Conservation (phyloP, 1,284 basidiomycete species). For the Apiotrichum akiyoshidainum region DNA sequence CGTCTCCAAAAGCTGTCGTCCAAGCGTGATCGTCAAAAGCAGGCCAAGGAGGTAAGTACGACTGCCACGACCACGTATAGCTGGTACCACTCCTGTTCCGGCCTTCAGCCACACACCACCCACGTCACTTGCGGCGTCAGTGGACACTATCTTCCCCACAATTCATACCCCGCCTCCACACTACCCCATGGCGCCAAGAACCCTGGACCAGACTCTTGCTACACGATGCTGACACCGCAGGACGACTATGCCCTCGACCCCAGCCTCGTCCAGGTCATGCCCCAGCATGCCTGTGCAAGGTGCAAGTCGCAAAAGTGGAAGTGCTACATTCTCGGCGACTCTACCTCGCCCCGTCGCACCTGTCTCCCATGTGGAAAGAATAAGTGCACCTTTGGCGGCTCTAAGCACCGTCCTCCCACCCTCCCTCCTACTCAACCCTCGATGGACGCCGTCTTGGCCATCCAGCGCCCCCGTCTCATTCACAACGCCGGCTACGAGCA, state of each 20-base stretch:
- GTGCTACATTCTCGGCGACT: conserved; percentile 17
- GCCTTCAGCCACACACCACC: neutral
- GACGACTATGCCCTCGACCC: conserved; percentile 12
- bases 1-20: conserved; percentile 11
- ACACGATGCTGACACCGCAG: conserved; percentile 2
- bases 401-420: conserved; percentile 4
- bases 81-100: neutral
- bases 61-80: neutral
- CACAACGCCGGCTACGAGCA: neutral
- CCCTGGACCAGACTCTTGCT: neutral
- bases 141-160: neutral
- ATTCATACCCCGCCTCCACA: neutral
- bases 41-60: conserved; percentile 16
- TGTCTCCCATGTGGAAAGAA: conserved; percentile 24
- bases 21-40: conserved; percentile 20
- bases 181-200: neutral
- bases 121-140: neutral
- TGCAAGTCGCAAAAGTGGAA: conserved; percentile 19
- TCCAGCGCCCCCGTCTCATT: conserved; percentile 1
- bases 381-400: conserved; percentile 18
- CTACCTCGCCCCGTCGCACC: conserved; percentile 12
- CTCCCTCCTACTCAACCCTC: neutral
- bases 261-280: conserved; percentile 11
- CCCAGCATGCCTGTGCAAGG: conserved; percentile 10
- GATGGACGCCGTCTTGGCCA: neutral